These are phyloP conservation scores for Orychophragmus violaceus DNA, from an alignment of 345 rosid species.

Conservation along the genomic window DNA sequence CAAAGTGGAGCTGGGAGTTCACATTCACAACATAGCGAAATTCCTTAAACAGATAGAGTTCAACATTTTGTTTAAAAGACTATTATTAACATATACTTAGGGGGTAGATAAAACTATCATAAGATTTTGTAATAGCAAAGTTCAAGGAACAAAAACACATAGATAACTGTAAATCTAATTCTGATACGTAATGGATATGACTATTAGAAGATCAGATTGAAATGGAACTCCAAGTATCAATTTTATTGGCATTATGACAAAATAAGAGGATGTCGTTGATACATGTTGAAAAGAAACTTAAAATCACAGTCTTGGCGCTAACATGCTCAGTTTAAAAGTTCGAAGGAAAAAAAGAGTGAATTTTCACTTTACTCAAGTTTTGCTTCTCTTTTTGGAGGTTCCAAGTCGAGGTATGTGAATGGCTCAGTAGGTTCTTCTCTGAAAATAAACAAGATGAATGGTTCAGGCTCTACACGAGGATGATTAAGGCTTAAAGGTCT, in stretches of 20 bases:
- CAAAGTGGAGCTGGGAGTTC: conserved; percentile 38
- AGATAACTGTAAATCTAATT: conserved; percentile 9
- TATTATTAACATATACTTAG: conserved; percentile 15
- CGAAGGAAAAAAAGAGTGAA: neutral
- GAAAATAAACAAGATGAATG: conserved; percentile 26
- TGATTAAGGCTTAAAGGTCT: neutral
- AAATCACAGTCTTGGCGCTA: neutral
- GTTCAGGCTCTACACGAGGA: conserved; percentile 2
- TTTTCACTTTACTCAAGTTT: conserved; percentile 43
- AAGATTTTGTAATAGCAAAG: conserved; percentile 29
- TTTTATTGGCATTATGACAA: conserved; percentile 9
- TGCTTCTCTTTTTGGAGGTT: conserved; percentile 70
- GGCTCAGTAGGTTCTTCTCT: conserved; percentile 96
- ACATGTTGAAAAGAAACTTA: conserved; percentile 13
- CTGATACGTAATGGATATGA: neutral
- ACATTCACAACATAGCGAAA: conserved; percentile 19
- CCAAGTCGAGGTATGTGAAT: conserved; percentile 68
- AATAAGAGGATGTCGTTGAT: conserved; percentile 11
- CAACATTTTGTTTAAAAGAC: conserved; percentile 7
- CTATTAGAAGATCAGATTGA: neutral
- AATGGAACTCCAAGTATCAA: conserved; percentile 8
- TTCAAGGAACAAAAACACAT: conserved; percentile 7
- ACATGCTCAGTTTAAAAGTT: conserved; percentile 9
- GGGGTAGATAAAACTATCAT: conserved; percentile 1
- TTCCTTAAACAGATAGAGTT: conserved; percentile 5